A percentile compares a stretch with the other conserved stretches of the same genome.
Evolutionary conservation across 192 early-diverging fungal species (phyloP).

Genomic region (Globomyces pollinis-pini): DNA sequence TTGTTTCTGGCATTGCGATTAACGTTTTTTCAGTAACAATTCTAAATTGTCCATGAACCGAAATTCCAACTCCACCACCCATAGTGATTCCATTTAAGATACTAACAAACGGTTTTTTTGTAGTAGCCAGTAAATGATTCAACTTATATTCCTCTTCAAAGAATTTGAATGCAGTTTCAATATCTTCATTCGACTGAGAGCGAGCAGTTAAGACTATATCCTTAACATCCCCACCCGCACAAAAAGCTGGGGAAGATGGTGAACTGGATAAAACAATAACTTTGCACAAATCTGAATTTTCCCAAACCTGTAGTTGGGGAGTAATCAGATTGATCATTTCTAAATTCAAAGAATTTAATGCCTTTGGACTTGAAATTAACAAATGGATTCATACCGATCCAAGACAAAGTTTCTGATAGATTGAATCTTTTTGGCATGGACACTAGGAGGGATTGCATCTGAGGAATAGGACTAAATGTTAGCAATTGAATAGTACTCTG

Average conservation of each 20-base stretch:
- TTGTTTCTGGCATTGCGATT: constrained; percentile 97
- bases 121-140: constrained; percentile 86
- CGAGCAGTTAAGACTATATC: constrained; percentile 10
- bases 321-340: constrained; percentile 77
- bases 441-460: too few species aligned
- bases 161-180: constrained; percentile 58
- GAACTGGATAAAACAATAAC: constrained; percentile 75
- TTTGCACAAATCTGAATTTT: constrained; percentile 78
- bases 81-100: constrained; percentile 74
- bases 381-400: not conserved
- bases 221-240: constrained; percentile 69
- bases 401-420: constrained; percentile 35
- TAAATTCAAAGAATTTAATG: constrained; percentile 77
- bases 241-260: constrained; percentile 69
- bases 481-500: too few species aligned
- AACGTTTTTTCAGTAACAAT: constrained; percentile 92
- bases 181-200: constrained; percentile 25
- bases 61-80: constrained; percentile 96
- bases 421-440: constrained; percentile 30
- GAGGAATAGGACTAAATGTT: too few species aligned
- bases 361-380: constrained; percentile 65
- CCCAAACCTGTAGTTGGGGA: constrained; percentile 79
- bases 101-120: constrained; percentile 80
- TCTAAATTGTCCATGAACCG: constrained; percentile 91
- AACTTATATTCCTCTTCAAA: constrained; percentile 89